A percentile compares a stretch with the other conserved stretches of the same genome.
These are phyloP conservation scores for Russula sp. DNA, from an alignment of 768 basidiomycete genomes.

Conservation along the genomic window DNA sequence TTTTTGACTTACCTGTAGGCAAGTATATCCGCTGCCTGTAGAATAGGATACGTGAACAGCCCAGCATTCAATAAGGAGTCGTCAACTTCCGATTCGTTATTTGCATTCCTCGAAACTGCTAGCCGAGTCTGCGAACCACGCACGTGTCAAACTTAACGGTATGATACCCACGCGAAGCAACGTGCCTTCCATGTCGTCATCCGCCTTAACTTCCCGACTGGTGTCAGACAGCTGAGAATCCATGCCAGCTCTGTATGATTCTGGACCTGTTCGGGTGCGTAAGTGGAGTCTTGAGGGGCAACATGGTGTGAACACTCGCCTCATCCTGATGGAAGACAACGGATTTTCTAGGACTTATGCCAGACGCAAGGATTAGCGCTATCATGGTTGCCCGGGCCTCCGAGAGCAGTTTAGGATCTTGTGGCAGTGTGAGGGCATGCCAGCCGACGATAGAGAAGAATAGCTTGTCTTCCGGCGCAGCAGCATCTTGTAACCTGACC, in stretches of 20 bases:
- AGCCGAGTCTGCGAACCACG: constrained; percentile 55
- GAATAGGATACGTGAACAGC: constrained; percentile 85
- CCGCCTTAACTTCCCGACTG: constrained; percentile 72
- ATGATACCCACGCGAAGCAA: constrained; percentile 1
- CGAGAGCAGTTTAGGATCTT: constrained; percentile 61
- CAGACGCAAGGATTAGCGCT: constrained; percentile 77
- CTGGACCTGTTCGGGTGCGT: constrained; percentile 48
- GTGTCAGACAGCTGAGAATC: constrained; percentile 82
- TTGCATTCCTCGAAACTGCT: constrained; percentile 66
- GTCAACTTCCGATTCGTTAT: constrained; percentile 68
- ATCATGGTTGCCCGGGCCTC: constrained; percentile 69
- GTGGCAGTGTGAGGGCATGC: constrained; percentile 91
- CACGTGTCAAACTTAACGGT: background rate
- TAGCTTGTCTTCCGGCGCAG: constrained; percentile 52
- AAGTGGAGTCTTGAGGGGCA: background rate
- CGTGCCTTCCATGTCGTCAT: constrained; percentile 98
- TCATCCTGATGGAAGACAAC: constrained; percentile 87
- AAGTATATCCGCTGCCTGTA: constrained; percentile 91
- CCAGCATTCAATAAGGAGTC: constrained; percentile 81
- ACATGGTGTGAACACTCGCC: constrained; percentile 34
- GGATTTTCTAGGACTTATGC: constrained; percentile 70
- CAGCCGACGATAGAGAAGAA: constrained; percentile 89
- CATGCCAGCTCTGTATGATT: constrained; percentile 85
- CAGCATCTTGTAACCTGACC: constrained; percentile 69
- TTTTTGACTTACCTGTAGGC: constrained; percentile 60